These are phyloP conservation scores for Fusarium praegraminearum DNA, from an alignment of 2,329 filamentous ascomycete genomes.

Conservation along the genomic window DNA sequence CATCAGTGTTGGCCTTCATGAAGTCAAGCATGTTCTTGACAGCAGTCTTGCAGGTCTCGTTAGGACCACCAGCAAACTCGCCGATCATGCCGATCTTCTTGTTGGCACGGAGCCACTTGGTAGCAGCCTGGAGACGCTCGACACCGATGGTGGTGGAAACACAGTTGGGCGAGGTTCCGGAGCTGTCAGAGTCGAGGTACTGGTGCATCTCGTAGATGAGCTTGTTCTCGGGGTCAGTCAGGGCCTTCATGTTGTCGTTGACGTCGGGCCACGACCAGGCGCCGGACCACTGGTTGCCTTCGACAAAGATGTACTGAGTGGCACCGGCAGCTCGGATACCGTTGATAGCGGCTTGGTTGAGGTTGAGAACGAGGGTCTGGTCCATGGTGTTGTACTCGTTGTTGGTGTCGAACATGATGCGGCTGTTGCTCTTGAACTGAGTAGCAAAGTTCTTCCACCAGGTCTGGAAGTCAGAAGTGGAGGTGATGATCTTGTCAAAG, in stretches of 20 bases:
- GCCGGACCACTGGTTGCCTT: constrained; percentile 67
- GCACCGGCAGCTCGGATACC: constrained; percentile 71
- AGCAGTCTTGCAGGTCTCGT: constrained; percentile 64
- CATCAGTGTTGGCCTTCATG: constrained; percentile 66
- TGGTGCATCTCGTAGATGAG: constrained; percentile 71
- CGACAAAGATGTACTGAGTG: constrained; percentile 68
- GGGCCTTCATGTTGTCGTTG: constrained; percentile 55
- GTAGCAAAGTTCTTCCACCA: constrained; percentile 69
- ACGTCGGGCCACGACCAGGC: constrained; percentile 61
- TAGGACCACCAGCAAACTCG: constrained; percentile 67
- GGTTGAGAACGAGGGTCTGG: constrained; percentile 67
- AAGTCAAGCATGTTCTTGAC: constrained; percentile 64
- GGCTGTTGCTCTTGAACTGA: constrained; percentile 64
- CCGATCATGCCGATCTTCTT: constrained; percentile 67
- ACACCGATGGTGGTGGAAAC: constrained; percentile 63
- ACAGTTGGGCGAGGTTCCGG: constrained; percentile 61
- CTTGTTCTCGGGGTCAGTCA: constrained; percentile 64
- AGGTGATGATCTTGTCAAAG: constrained; percentile 65
- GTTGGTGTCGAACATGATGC: constrained; percentile 74
- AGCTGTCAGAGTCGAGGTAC: constrained; percentile 68
- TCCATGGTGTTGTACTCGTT: constrained; percentile 75
- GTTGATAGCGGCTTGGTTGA: constrained; percentile 74
- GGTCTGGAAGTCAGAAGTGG: constrained; percentile 64
- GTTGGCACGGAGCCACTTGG: constrained; percentile 66
- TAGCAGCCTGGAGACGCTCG: constrained; percentile 63